A percentile compares a stretch with the other conserved stretches of the same genome.
phyloP scores from a whole-genome alignment of 805 yeast genomes.

The Zygoascus ofunaensis region DNA sequence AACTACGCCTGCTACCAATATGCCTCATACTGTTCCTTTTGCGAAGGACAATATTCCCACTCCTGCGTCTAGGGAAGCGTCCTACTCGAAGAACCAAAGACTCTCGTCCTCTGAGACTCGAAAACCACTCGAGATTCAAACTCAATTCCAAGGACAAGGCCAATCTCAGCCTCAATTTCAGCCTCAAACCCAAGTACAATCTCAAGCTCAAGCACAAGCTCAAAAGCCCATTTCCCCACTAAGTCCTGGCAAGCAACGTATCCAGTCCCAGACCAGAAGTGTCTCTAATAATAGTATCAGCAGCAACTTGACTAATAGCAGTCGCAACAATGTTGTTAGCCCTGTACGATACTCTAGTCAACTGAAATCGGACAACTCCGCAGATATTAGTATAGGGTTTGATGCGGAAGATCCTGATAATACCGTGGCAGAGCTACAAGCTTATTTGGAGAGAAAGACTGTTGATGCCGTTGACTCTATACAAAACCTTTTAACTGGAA shows the following conservation, averaged over 20 bases:
- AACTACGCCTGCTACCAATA: neutral
- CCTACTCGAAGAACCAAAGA: neutral
- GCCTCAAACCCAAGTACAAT: too few relatives aligned
- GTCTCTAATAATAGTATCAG: neutral
- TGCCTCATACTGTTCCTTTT: neutral
- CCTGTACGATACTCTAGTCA: neutral
- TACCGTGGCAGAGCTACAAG: conserved; percentile 71
- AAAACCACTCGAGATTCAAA: neutral
- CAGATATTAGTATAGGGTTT: conserved; percentile 34
- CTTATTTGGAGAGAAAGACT: conserved; percentile 87
- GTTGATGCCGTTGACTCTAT: conserved; percentile 85
- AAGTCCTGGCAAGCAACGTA: neutral
- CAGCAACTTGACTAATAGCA: neutral
- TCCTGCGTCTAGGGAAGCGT: neutral
- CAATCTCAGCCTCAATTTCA: neutral
- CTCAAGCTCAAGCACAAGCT: too few relatives aligned
- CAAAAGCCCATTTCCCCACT: neutral
- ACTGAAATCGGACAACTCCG: neutral
- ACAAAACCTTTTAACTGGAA: conserved; percentile 58
- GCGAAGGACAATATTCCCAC: neutral
- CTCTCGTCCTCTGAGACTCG: neutral
- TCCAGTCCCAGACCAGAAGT: neutral
- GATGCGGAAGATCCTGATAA: conserved; percentile 83
- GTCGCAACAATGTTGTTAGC: neutral
- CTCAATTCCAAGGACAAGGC: too few relatives aligned